These are phyloP conservation scores for Aspergillus awamori DNA, from an alignment of 2,329 filamentous ascomycete genomes.

Conservation along the genomic window DNA sequence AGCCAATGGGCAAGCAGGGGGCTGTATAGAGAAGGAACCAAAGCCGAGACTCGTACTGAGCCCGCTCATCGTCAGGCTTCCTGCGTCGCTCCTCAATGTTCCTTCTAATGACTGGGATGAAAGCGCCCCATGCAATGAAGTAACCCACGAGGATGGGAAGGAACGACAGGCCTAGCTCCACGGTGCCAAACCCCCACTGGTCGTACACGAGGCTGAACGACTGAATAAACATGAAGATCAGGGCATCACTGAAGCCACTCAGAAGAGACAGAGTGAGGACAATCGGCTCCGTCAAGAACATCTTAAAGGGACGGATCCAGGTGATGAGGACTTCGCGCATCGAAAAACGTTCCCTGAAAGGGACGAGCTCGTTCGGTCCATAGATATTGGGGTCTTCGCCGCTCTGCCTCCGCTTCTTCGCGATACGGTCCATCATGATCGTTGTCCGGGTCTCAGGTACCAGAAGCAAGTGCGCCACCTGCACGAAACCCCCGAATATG, in stretches of 20 bases:
- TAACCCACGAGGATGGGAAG: slow-evolving; percentile 62
- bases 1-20: slow-evolving; percentile 61
- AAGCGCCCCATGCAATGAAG: slow-evolving; percentile 60
- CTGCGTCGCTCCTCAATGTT: slow-evolving; percentile 50
- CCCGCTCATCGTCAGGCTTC: slow-evolving; percentile 54
- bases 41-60: slow-evolving; percentile 67
- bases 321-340: slow-evolving; percentile 59
- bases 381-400: slow-evolving; percentile 64
- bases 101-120: slow-evolving; percentile 58
- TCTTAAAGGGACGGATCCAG: slow-evolving; percentile 64
- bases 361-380: slow-evolving; percentile 71
- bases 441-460: slow-evolving; percentile 80
- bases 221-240: slow-evolving; percentile 70
- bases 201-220: slow-evolving; percentile 62
- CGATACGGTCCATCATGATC: slow-evolving; percentile 76
- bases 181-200: slow-evolving; percentile 60
- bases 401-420: slow-evolving; percentile 69
- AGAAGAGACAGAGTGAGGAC: slow-evolving; percentile 63
- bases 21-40: slow-evolving; percentile 64
- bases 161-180: slow-evolving; percentile 56
- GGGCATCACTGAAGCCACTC: slow-evolving; percentile 65
- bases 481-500: slow-evolving; percentile 72
- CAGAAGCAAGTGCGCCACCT: slow-evolving; percentile 66
- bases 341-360: slow-evolving; percentile 62
- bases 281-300: slow-evolving; percentile 68